Base-by-base conservation (phyloP, 2,329 filamentous ascomycete species). In the Plectosphaerella cucumerina region DNA sequence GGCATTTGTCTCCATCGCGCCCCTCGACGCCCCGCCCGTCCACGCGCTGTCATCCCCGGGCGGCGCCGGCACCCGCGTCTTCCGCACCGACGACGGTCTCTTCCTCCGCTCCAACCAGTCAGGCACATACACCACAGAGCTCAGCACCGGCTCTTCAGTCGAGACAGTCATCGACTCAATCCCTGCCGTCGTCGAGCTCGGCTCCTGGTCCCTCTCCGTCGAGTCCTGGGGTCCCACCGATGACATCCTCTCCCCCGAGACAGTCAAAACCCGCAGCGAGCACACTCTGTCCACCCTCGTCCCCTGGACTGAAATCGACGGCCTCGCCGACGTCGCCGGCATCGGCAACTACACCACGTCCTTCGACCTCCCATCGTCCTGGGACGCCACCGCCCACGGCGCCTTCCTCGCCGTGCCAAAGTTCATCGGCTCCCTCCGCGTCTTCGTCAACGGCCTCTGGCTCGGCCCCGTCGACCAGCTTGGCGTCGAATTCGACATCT, bases 401-500 rank as follows among this genome's bases (percentile, higher is more conserved):
- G 51, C 52, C 33, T 50, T 52, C 8, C 53, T 57, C 12, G 44
- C 43, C 37, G 34, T 57, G 21, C 50, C 50, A 6, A 47, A 18
- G 18, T 49, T 52, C 37, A 52, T 47, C 17, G 53, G 53, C 2
- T 56, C 53, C 17, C 41, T 56, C 10, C 56, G 56, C 6, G 44
- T 50, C 12, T 50, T 44, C 18, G 37, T 57, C 34, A 57, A 57
- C 48, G 50, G 48, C 31, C 15, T 47, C 4, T 34, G 43, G 21
- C 31, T 56, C 15, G 49, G 47, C 12, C n/a, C 56, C 2, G 11
- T 51, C 17, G 56, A 54, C 33, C 56, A 53, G 23, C 35, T 49
- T 5, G 52, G 21, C n/a, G 44, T 34, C 35, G 42, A 39, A 8
- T 44, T 35, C 22, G 53, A 56, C 44, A 50, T 57, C 18, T 35